These are phyloP conservation scores for Daucus carota DNA, from an alignment of 129 eudicot genomes.

Conservation along the genomic window DH1_v3.0 NC_030383.2:53726001-53726500, in stretches of 20 bases:
- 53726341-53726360: not conserved
- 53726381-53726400: not conserved
- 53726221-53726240: too few relatives aligned
- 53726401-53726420: not conserved
- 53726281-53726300: not conserved
- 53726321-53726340: not conserved
- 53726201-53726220: too few relatives aligned
- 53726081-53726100: too few relatives aligned
- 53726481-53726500: too few relatives aligned
- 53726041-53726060: not conserved
- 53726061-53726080: not conserved
- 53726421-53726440: not conserved
- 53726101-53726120: not conserved
- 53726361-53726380: not conserved
- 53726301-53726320: not conserved
- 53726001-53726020: not conserved
- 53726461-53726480: not conserved
- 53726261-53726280: not conserved
- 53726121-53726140: not conserved
- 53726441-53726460: not conserved
- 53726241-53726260: too few relatives aligned
- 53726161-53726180: too few relatives aligned
- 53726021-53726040: not conserved
- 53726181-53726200: too few relatives aligned
- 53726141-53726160: too few relatives aligned